Evolutionary conservation across 208 protist genomes (phyloP).

Genomic region (Leishmania lainsoni): DNA sequence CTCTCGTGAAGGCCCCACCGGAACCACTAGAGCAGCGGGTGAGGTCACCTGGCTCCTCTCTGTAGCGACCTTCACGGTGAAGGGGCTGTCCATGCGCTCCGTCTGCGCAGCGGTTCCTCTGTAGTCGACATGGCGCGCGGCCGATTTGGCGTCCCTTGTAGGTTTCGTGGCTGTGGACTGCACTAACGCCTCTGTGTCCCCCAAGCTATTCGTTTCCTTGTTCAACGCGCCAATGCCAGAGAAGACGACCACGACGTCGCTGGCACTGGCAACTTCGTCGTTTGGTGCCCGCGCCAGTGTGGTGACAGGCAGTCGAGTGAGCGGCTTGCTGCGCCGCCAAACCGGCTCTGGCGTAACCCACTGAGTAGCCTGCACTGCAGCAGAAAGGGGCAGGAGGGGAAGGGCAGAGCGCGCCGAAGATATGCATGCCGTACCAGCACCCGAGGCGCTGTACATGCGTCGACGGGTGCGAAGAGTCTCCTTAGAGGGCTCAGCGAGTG

Average conservation of each 20-base stretch:
- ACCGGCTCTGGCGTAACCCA: conserved; percentile 3
- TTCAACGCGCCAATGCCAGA: background rate
- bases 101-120: background rate
- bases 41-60: background rate
- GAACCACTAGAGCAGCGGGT: too few species aligned
- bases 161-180: background rate
- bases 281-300: background rate
- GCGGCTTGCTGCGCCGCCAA: conserved; percentile 20
- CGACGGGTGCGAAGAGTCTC: background rate
- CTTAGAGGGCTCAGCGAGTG: background rate
- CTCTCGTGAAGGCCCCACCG: background rate
- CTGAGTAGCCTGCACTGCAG: background rate
- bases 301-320: conserved; percentile 3
- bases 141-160: background rate
- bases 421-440: background rate
- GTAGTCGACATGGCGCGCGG: background rate
- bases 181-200: background rate
- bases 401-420: conserved; percentile 3
- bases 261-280: background rate
- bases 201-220: background rate
- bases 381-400: background rate
- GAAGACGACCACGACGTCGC: background rate
- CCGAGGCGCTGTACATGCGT: background rate
- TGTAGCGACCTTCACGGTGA: background rate
- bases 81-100: background rate